phyloP scores from a whole-genome alignment of 2,329 filamentous ascomycete species.

The Paramyrothecium roridum region DNA sequence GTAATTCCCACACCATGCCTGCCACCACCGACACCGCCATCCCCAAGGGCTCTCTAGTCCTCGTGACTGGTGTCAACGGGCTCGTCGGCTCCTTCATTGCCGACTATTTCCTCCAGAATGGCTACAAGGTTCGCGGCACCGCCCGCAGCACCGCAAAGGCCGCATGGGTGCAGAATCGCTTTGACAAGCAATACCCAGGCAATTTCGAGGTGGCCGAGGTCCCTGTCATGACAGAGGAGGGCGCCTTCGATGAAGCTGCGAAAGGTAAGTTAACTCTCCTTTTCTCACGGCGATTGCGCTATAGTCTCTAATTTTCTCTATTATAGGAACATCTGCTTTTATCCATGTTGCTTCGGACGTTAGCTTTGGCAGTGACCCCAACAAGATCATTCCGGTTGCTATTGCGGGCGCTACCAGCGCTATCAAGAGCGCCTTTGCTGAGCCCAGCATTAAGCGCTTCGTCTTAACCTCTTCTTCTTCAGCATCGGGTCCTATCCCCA shows the following conservation, averaged over 20 bases:
- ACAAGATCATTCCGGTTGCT: conserved; percentile 32
- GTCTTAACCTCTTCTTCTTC: conserved; percentile 34
- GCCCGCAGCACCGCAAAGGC: conserved; percentile 30
- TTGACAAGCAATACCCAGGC: conserved; percentile 26
- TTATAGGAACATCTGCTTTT: conserved; percentile 22
- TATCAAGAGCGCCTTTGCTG: conserved; percentile 29
- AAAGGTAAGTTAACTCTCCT: conserved; percentile 13
- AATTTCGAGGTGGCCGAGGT: conserved; percentile 30
- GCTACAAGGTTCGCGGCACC: conserved; percentile 42
- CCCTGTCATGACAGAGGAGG: conserved; percentile 24
- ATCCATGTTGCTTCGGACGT: conserved; percentile 34
- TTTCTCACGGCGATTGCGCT: not conserved
- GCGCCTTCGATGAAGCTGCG: conserved; percentile 21
- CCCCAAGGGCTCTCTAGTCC: conserved; percentile 26
- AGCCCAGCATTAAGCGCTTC: conserved; percentile 33
- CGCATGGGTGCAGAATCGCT: conserved; percentile 23
- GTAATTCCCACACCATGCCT: not conserved
- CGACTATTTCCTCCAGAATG: conserved; percentile 31
- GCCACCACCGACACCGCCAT: not conserved
- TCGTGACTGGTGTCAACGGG: conserved; percentile 40
- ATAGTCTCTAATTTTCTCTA: too few species aligned
- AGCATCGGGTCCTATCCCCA: conserved; percentile 11
- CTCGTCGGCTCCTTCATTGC: conserved; percentile 36
- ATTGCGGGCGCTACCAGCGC: conserved; percentile 22
- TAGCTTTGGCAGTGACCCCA: conserved; percentile 29